phyloP scores from a whole-genome alignment of 345 rosid genomes.

The Arabis hirsuta region DNA sequence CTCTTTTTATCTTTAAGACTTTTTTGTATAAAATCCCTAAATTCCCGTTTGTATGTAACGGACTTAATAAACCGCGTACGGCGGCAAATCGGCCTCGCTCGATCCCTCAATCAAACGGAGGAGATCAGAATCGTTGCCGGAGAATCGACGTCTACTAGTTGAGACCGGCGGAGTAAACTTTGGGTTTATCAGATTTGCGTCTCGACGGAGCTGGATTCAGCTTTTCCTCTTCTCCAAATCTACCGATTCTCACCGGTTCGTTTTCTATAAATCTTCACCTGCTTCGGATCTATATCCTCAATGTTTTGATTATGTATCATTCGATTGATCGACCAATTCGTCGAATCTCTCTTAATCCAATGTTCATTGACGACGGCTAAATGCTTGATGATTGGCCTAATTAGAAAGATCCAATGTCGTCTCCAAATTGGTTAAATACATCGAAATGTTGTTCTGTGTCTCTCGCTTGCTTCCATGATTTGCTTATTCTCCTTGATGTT shows the following conservation, averaged over 20 bases:
- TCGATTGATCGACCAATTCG: neutral
- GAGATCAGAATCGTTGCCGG: conserved; percentile 29
- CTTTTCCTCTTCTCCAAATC: conserved; percentile 27
- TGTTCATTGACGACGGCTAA: conserved; percentile 17
- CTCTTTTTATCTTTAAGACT: neutral
- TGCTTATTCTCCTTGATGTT: neutral
- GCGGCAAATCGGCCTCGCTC: conserved; percentile 30
- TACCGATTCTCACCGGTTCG: conserved; percentile 40
- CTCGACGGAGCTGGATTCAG: conserved; percentile 33
- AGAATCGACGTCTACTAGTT: neutral
- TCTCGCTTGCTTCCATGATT: neutral
- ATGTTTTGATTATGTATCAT: neutral
- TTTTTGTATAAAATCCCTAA: conserved; percentile 21
- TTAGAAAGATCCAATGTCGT: neutral
- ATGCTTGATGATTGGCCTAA: neutral
- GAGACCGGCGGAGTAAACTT: neutral
- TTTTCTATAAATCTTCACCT: neutral
- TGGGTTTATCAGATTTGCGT: neutral
- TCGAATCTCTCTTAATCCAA: conserved; percentile 5
- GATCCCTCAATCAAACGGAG: conserved; percentile 32
- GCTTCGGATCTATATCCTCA: conserved; percentile 20
- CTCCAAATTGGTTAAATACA: neutral
- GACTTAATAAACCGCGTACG: conserved; percentile 26
- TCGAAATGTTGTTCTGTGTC: neutral
- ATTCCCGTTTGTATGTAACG: conserved; percentile 20